A percentile compares a stretch with the other conserved stretches of the same genome.
phyloP scores from a whole-genome alignment of 345 rosid genomes.

The Rubroshorea leprosula region DNA sequence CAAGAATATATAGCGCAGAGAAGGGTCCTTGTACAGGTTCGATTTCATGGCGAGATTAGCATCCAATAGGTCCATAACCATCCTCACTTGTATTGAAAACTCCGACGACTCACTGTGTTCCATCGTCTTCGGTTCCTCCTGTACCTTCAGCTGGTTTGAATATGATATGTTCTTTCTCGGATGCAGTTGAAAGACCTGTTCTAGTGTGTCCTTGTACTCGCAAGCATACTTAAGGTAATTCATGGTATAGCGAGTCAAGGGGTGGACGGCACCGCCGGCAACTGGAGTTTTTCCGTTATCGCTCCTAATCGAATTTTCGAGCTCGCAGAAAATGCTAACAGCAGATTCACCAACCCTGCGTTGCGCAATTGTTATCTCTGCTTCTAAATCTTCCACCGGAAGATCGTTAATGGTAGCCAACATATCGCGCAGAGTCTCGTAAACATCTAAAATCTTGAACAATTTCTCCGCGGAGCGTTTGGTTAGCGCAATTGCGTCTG shows the following conservation, averaged over 20 bases:
- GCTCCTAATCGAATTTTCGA: constrained; percentile 67
- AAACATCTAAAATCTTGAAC: constrained; percentile 78
- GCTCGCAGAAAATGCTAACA: constrained; percentile 53
- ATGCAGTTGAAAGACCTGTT: constrained; percentile 54
- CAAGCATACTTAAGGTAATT: constrained; percentile 73
- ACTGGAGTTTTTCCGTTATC: constrained; percentile 59
- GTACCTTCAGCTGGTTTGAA: background rate
- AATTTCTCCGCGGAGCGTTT: constrained; percentile 65
- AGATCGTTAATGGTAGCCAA: constrained; percentile 21
- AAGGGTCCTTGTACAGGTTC: constrained; percentile 50
- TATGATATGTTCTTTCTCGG: constrained; percentile 14
- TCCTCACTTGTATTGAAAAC: constrained; percentile 34
- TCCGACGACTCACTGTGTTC: constrained; percentile 22
- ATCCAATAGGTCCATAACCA: constrained; percentile 66
- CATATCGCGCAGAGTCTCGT: constrained; percentile 56
- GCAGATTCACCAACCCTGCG: constrained; percentile 55
- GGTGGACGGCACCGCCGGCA: constrained; percentile 82
- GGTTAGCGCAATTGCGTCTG: constrained; percentile 56
- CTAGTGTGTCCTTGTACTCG: constrained; percentile 64
- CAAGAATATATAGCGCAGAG: constrained; percentile 62
- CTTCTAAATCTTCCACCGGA: constrained; percentile 26
- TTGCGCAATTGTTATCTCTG: constrained; percentile 36
- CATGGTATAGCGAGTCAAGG: constrained; percentile 84
- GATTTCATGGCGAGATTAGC: constrained; percentile 59
- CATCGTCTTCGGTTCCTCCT: background rate